Conservation (phyloP, 1,284 basidiomycete genomes). For the Sanguinoderma infundibulare region DNA sequence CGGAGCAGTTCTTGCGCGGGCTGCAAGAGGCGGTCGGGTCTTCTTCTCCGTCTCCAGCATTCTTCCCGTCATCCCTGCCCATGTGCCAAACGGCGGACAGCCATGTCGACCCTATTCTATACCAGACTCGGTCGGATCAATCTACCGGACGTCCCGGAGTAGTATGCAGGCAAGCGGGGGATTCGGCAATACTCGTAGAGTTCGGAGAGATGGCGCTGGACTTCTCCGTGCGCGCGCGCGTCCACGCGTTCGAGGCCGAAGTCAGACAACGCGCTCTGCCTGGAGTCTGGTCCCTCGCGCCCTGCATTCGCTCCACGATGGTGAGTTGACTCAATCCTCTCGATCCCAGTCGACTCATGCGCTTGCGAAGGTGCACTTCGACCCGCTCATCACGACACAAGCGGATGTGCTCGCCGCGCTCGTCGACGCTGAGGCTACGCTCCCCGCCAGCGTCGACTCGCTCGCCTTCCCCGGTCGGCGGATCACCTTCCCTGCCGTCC, state of each 20-base stretch:
- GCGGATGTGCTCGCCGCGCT: constrained; percentile 45
- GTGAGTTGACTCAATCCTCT: constrained; percentile 33
- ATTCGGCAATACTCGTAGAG: constrained; percentile 62
- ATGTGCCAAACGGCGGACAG: constrained; percentile 7
- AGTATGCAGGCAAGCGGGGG: constrained; percentile 59
- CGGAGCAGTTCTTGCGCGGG: constrained; percentile 8
- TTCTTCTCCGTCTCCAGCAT: too few species aligned
- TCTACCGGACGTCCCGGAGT: constrained; percentile 33
- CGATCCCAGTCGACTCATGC: not conserved
- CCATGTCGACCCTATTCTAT: constrained; percentile 40
- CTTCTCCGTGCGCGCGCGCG: constrained; percentile 52
- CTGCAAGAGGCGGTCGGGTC: not conserved
- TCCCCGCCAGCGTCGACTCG: constrained; percentile 45
- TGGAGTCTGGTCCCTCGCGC: constrained; percentile 50
- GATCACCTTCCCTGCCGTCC: constrained; percentile 63
- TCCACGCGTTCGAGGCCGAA: constrained; percentile 58
- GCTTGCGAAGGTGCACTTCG: constrained; percentile 50
- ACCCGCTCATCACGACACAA: constrained; percentile 47
- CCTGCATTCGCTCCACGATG: constrained; percentile 64
- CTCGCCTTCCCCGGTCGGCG: constrained; percentile 55
- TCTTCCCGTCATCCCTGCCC: not conserved
- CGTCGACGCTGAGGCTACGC: constrained; percentile 39
- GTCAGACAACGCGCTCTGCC: constrained; percentile 37
- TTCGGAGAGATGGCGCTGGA: constrained; percentile 57
- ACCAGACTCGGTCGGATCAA: constrained; percentile 30